These are phyloP conservation scores for Coemansia sp. DNA, from an alignment of 192 early-diverging fungal species.

Conservation along the genomic window DNA sequence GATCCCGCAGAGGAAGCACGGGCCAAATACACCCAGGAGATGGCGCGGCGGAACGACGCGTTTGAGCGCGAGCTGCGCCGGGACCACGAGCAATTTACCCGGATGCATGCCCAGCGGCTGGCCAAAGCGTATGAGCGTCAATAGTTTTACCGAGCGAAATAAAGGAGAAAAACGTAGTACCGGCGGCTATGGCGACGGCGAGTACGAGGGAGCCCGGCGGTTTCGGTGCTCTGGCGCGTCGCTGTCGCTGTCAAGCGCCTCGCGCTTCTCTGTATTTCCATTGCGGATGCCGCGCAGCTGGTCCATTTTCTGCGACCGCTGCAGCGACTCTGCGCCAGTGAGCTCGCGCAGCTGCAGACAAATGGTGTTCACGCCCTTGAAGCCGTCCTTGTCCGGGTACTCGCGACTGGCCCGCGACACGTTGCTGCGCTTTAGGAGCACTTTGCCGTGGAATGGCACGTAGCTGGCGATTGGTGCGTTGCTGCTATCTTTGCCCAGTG, in stretches of 20 bases:
- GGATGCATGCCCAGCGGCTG: slow-evolving; percentile 3
- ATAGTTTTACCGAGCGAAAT: too few relatives aligned
- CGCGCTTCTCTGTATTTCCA: slow-evolving; percentile 14
- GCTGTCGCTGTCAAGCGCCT: slow-evolving; percentile 9
- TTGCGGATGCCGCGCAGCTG: slow-evolving; percentile 3
- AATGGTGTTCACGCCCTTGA: slow-evolving; percentile 19
- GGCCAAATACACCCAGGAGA: not conserved
- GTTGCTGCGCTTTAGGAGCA: slow-evolving; percentile 36
- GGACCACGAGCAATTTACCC: slow-evolving; percentile 6
- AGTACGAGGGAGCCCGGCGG: slow-evolving; percentile 19
- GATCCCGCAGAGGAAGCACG: not conserved
- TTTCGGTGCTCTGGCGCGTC: not conserved
- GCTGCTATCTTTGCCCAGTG: not conserved
- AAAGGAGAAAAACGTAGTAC: too few relatives aligned
- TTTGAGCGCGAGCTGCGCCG: slow-evolving; percentile 4
- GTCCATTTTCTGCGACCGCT: slow-evolving; percentile 11
- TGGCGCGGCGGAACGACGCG: slow-evolving; percentile 3
- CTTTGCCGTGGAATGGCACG: slow-evolving; percentile 26
- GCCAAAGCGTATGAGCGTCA: not conserved
- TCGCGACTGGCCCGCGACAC: slow-evolving; percentile 9
- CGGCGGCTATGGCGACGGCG: slow-evolving; percentile 13
- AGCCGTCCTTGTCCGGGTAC: slow-evolving; percentile 21
- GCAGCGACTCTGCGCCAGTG: slow-evolving; percentile 35
- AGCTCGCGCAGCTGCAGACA: slow-evolving; percentile 40
- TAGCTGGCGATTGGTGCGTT: slow-evolving; percentile 13